Evolutionary conservation across 225 moss, liverwort and hornwort species (phyloP), one percentile per base, ranked within the genome.

Genomic region (Pleurozium schreberi): DNA sequence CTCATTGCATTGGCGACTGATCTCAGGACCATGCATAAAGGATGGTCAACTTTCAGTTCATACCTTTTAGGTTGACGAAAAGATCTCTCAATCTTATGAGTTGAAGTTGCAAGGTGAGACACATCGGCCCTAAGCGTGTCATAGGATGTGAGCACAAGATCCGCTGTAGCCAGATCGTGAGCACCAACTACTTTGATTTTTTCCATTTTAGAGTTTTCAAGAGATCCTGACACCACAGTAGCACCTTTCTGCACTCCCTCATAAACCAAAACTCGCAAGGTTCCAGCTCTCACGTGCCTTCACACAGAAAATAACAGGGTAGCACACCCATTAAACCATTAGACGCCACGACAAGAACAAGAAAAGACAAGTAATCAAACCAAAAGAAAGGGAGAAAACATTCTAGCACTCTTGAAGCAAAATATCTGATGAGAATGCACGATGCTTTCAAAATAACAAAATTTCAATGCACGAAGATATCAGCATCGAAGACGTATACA

Each of bases 81-180:
- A 52, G 96, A 95, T 83, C 96, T 93, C 83, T 93, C 86, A 85
- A 90, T 92, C 67, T 65, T 93, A 82, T 96, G 90, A 77, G 91
- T 93, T 90, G 94, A 91, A 86, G 95, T 93, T 59, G 96, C 90
- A 87, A 96, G 90, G 91, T 97, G 98, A 92, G 75, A 93, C 75
- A 98, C 85, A 90, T 98, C 98, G 79, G 96, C 88, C 92, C 90
- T 96, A 23, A 98, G 95, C 31, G 94, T 96, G 82, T 96, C 96
- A 92, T 98, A 98, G 67, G 96, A 95, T 88, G 98, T 96, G 89
- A 98, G 92, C 45, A 98, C 96, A 89, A 98, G 94, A 92, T 98
- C 98, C 83, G 97, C 92, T 66, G 96, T 92, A 84, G 97, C 98
- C 87, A 98, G 96, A 75, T 97, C 95, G 87, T 96, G 95, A 33